Percentiles rank a stretch among this genome's conserved stretches.
phyloP scores from a whole-genome alignment of 169 alveolate species.

The Cryptosporidium sp. region DNA sequence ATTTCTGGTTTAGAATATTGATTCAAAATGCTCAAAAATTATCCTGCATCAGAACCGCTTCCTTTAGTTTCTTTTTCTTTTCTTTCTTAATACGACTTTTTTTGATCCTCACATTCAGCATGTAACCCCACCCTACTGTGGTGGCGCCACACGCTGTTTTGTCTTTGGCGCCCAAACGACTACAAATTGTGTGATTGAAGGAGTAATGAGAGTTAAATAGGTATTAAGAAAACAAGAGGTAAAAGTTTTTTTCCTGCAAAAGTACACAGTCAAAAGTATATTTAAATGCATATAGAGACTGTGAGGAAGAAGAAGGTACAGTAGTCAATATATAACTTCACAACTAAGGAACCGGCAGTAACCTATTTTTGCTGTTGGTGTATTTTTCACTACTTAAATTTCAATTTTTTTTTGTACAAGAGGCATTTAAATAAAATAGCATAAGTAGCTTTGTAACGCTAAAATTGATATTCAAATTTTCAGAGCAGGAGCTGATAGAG shows the following conservation, averaged over 20 bases:
- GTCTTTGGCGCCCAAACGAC: slow-evolving; percentile 39
- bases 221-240: not conserved
- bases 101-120: slow-evolving; percentile 69
- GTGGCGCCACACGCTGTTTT: slow-evolving; percentile 29
- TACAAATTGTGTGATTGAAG: slow-evolving; percentile 7
- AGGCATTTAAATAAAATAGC: not conserved
- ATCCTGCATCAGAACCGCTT: slow-evolving; percentile 13
- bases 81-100: slow-evolving; percentile 29
- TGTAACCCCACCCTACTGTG: slow-evolving; percentile 62
- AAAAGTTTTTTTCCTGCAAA: not conserved
- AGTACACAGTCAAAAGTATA: not conserved
- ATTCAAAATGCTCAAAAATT: not conserved
- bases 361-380: not conserved
- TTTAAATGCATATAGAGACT: not conserved
- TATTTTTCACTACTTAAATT: not conserved
- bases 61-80: slow-evolving; percentile 18
- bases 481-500: not conserved
- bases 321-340: too few relatives aligned
- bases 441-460: not conserved
- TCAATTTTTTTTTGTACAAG: not conserved
- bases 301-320: not conserved
- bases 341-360: not conserved
- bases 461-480: too few relatives aligned
- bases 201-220: not conserved
- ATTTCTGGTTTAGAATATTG: not conserved